These are phyloP conservation scores for Agastache rugosa DNA, from an alignment of 257 asterid genomes.

Conservation along the genomic window DNA sequence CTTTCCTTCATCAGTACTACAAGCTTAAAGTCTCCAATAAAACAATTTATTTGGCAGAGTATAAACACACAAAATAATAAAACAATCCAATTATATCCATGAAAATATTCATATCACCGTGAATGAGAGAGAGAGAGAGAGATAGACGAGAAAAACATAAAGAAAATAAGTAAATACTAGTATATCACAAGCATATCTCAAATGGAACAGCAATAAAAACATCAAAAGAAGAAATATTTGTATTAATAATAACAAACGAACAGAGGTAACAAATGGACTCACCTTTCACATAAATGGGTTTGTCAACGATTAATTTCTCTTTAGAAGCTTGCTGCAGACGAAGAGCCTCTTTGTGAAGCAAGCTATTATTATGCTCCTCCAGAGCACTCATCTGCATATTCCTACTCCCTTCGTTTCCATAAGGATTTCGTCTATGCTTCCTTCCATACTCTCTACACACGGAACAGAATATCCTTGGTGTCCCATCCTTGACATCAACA, in stretches of 20 bases:
- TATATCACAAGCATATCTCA: conserved; percentile 14
- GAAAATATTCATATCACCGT: neutral
- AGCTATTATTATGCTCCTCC: conserved; percentile 97
- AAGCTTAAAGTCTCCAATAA: conserved; percentile 4
- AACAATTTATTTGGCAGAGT: neutral
- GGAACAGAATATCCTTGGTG: conserved; percentile 96
- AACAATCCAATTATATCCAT: conserved; percentile 22
- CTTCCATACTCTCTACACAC: conserved; percentile 98
- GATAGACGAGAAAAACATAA: neutral
- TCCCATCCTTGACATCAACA: conserved; percentile 90
- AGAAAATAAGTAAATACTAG: neutral
- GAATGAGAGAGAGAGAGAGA: neutral
- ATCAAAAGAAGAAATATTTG: neutral
- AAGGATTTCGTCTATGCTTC: conserved; percentile 97
- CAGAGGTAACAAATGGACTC: conserved; percentile 37
- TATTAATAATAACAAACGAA: conserved; percentile 16
- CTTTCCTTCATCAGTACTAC: conserved; percentile 16
- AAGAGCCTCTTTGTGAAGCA: conserved; percentile 99
- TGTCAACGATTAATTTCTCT: conserved; percentile 83
- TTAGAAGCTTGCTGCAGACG: conserved; percentile 96
- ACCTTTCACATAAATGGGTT: conserved; percentile 95
- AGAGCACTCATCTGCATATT: conserved; percentile 99
- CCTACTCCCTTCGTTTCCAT: conserved; percentile 99
- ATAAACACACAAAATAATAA: conserved; percentile 16
- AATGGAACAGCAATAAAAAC: neutral